Base-by-base conservation (phyloP, 2,329 filamentous ascomycete genomes). In the Stenocarpella maydis region DNA sequence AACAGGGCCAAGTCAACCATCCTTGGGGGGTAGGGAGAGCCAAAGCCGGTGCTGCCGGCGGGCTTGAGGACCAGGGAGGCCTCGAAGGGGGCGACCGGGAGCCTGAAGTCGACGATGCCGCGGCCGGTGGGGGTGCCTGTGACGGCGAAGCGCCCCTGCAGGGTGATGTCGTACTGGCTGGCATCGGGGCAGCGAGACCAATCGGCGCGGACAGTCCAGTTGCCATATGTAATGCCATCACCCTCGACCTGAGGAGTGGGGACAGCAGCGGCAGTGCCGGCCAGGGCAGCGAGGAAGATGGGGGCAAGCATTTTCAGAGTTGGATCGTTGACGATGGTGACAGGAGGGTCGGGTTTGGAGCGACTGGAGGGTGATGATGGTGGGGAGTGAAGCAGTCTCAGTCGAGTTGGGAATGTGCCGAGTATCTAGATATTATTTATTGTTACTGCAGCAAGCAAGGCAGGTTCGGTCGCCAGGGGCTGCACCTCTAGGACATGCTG, bases 161-260 rank as follows among this genome's bases (percentile, higher is more conserved):
- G n/a, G 10, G 58, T 50, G 43, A 50, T 60, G 19, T 68, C 66
- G 54, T 26, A 52, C 12, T 28, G 45, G 21, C 31, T 63, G 66
- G 54, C 45, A 43, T 68, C 45, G 19, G 55, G 49, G 66, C 66
- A 68, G 45, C 66, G 45, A n/a, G 66, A 68, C 66, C 66, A 68
- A 31, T 68, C 66, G 9, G 66, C 66, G 8, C 66, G 43, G 15
- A 68, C 66, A 3, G 66, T 68, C 66, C 66, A 68, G 17, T 68
- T 50, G 54, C 54, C 53, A 21, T 61, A 37, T n/a, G 34, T 50
- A 47, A 68, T 43, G 28, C 45, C 34, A 19, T 58, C 45, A 21
- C 66, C 66, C 43, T 50, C 12, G 26, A 24, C 26, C 28, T 47
- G 54, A 10, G 66, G 54, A 41, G 43, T 10, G 21, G 66, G 54